A percentile compares a stretch with the other conserved stretches of the same genome.
Evolutionary conservation across 768 basidiomycete genomes (phyloP).

Genomic region (Panellus pusillus): DNA sequence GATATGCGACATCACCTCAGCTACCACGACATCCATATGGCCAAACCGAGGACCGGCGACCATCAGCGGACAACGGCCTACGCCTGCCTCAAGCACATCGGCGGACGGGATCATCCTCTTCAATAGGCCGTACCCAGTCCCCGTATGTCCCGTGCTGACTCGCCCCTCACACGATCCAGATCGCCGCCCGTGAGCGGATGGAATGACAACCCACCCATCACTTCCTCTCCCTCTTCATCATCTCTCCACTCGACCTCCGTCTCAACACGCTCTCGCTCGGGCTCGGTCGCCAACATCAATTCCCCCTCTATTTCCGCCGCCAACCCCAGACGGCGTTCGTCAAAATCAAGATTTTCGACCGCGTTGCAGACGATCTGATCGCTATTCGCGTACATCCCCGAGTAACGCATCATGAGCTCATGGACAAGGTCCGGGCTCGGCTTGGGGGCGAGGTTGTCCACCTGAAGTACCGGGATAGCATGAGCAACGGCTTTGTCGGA

Average conservation of each 20-base stretch:
- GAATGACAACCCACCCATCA: constrained; percentile 30
- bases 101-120: constrained; percentile 50
- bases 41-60: constrained; percentile 33
- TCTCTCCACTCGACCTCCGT: constrained; percentile 48
- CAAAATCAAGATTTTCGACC: constrained; percentile 98
- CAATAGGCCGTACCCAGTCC: constrained; percentile 40
- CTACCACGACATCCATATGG: constrained; percentile 42
- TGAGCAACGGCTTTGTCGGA: constrained; percentile 62
- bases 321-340: constrained; percentile 87
- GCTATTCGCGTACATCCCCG: constrained; percentile 95
- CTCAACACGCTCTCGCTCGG: constrained; percentile 61
- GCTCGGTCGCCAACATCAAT: constrained; percentile 53
- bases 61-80: constrained; percentile 40
- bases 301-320: constrained; percentile 74
- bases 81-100: constrained; percentile 51
- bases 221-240: constrained; percentile 45
- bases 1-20: constrained; percentile 47
- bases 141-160: constrained; percentile 38
- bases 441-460: constrained; percentile 69
- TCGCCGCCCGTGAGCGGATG: constrained; percentile 32
- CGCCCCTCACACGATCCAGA: constrained; percentile 38
- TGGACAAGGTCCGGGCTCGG: constrained; percentile 89
- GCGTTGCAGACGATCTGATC: constrained; percentile 90
- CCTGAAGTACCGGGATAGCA: constrained; percentile 75
- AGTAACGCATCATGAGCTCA: constrained; percentile 81